Percentiles rank a stretch among this genome's conserved stretches.
Evolutionary conservation across 2,329 filamentous ascomycete genomes (phyloP).

Genomic region (Tolypocladium cylindrosporum): DNA sequence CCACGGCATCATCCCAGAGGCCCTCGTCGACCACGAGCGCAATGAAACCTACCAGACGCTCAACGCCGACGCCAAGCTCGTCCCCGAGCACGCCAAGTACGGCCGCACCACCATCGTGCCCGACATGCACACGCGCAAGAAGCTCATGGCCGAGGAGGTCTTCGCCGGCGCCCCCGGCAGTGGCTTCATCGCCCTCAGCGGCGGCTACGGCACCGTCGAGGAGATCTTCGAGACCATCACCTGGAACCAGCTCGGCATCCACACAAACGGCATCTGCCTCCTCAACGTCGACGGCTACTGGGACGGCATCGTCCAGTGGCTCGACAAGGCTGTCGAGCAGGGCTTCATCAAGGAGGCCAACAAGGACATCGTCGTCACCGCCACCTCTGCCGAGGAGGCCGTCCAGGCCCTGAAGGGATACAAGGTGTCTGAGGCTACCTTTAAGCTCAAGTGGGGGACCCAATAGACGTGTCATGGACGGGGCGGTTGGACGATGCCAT

Average conservation of each 20-base stretch:
- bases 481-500: no score
- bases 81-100: constrained; percentile 58
- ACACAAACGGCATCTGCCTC: constrained; percentile 67
- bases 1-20: constrained; percentile 86
- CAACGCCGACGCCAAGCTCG: constrained; percentile 38
- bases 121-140: constrained; percentile 95
- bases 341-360: constrained; percentile 69
- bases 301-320: constrained; percentile 77
- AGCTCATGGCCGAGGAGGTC: constrained; percentile 85
- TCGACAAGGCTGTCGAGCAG: constrained; percentile 61
- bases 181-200: constrained; percentile 81
- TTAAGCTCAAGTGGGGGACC: constrained; percentile 72
- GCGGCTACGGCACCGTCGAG: constrained; percentile 91
- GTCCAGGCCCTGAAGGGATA: constrained; percentile 64
- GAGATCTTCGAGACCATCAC: constrained; percentile 86
- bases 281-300: constrained; percentile 89
- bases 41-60: constrained; percentile 43
- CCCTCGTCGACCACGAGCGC: constrained; percentile 71
- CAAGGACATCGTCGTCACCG: constrained; percentile 69
- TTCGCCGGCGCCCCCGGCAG: constrained; percentile 70
- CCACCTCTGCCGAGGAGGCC: constrained; percentile 61
- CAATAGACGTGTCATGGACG: constrained; percentile 30
- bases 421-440: constrained; percentile 61
- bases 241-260: constrained; percentile 96
- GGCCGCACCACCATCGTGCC: constrained; percentile 80